Base-by-base conservation (phyloP, 2,329 filamentous ascomycete species). In the Monosporascus sp. region DNA sequence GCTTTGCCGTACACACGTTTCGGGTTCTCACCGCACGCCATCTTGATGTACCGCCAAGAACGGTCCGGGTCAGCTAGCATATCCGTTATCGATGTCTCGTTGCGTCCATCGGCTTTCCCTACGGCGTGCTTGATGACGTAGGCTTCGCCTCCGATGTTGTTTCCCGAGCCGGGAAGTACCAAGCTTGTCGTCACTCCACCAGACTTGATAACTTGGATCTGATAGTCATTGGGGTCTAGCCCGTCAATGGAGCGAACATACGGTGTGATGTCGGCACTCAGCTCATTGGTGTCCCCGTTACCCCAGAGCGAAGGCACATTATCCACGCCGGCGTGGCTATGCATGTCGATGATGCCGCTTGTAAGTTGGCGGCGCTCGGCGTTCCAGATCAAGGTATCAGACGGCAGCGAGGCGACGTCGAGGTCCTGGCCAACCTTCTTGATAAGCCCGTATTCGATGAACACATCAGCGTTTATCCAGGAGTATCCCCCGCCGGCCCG, bases 1-100 rank as follows among this genome's bases (percentile, higher is more conserved):
- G 70, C 62, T 46, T 72, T 73, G 9, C 83, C 83, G 54, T 87
- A 85, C 1, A 82, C 71, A 1, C 76, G 70, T 70, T 87, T 87
- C 2, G 85, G 73, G 60, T 89, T 89, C 68, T 89, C 85, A 37
- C 85, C 85, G 57, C 85, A 89, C 0, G 86, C 86, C 85, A 89
- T 89, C 71, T 89, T 89, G 76, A 89, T 86, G 66, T 86, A 89
- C 20, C 86, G 76, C 80, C 84, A 86, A 54, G 73, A 80, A 22
- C 75, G 74, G 42, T 85, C 83, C 0, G 84, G 84, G 49, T 87
- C 83, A 1, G 85, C 85, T 9, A 88, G 73, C 72, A 88, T 76
- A 58, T 86, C 81, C 24, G 74, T 70, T 2, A 80, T 82, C 50
- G 83, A 86, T 44, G 85, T 78, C 65, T 88, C 85, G 17, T 75